Base-by-base conservation (phyloP, 352 stramenopile genomes). In the Phytophthora fragariae region DNA sequence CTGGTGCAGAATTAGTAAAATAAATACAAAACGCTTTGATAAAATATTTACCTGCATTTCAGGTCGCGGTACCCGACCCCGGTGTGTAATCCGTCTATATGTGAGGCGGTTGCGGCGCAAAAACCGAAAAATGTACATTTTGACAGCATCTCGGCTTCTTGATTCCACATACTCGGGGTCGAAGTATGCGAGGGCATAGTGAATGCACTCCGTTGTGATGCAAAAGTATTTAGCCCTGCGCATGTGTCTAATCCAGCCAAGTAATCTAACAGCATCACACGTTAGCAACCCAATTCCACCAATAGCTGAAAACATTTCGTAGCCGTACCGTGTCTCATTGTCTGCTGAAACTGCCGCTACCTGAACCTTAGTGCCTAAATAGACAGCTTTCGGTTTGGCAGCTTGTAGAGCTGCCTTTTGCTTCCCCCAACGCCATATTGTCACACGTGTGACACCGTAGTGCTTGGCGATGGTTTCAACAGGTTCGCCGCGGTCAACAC, bases 11-110 rank as follows among this genome's bases (percentile, higher is more conserved):
- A 0, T 21, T 0, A 21, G 19, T 21, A 21, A 21, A 21, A 21
- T 21, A 21, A 21, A 21, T 21, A 21, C 0, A 21, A 21, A 21
- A 21, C 19, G 19, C 14, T 47, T 6, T 6, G 17, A 19, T 17
- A 6, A n/a, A 47, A n/a, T 14, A n/a, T 50, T 21, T 62, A 62
- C 62, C 53, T 62, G 53, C 39, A 62, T 69, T 7, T 49, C 53
- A 39, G 39, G 53, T 3, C 52, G 35, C 15, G 53, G 1, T 14
- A 50, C 39, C 6, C 62, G 24, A 1, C 62, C 62, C 0, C 62
- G 52, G 29, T 52, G 41, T 15, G 52, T 69, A 7, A 62, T 69
- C 2, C 53, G 62, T 24, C 52, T 17, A 21, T 39, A 39, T 10
- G 62, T 62, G 5, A 69, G 39, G 1, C 53, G 62, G n/a, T 62